These are phyloP conservation scores for Tricladium varicosporioides DNA, from an alignment of 2,329 filamentous ascomycete genomes.

Conservation along the genomic window DNA sequence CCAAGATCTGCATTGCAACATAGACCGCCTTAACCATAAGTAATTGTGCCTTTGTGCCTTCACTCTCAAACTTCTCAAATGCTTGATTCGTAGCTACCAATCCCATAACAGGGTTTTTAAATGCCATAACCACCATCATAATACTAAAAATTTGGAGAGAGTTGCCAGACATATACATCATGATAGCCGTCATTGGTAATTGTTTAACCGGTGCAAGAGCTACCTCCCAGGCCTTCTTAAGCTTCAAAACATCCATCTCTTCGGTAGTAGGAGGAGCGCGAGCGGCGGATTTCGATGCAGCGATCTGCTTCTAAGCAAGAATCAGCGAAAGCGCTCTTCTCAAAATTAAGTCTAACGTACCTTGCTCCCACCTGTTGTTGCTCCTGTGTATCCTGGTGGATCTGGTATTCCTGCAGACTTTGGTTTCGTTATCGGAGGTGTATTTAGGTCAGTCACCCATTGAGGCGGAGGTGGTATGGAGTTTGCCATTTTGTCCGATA, in stretches of 20 bases:
- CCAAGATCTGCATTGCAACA: slow-evolving; percentile 79
- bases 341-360: slow-evolving; percentile 37
- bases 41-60: slow-evolving; percentile 70
- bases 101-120: slow-evolving; percentile 91
- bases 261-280: slow-evolving; percentile 70
- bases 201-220: slow-evolving; percentile 90
- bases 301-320: slow-evolving; percentile 38
- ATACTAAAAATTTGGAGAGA: slow-evolving; percentile 98
- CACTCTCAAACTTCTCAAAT: slow-evolving; percentile 89
- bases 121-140: slow-evolving; percentile 99
- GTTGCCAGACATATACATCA: slow-evolving; percentile 99
- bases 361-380: slow-evolving; percentile 50
- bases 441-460: slow-evolving; percentile 82
- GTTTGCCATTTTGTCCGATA: slow-evolving; percentile 32
- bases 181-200: slow-evolving; percentile 96
- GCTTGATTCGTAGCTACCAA: slow-evolving; percentile 78
- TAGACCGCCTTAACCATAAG: slow-evolving; percentile 85
- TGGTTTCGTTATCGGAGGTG: slow-evolving; percentile 62
- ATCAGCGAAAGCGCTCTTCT: slow-evolving; percentile 11
- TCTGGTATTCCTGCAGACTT: slow-evolving; percentile 72
- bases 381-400: slow-evolving; percentile 75
- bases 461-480: slow-evolving; percentile 55
- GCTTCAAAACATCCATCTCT: slow-evolving; percentile 92
- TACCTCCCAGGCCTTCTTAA: slow-evolving; percentile 99
- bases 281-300: slow-evolving; percentile 39